Conservation (phyloP, 371 early-diverging fungal genomes). For the Lichtheimia hyalospora region DNA sequence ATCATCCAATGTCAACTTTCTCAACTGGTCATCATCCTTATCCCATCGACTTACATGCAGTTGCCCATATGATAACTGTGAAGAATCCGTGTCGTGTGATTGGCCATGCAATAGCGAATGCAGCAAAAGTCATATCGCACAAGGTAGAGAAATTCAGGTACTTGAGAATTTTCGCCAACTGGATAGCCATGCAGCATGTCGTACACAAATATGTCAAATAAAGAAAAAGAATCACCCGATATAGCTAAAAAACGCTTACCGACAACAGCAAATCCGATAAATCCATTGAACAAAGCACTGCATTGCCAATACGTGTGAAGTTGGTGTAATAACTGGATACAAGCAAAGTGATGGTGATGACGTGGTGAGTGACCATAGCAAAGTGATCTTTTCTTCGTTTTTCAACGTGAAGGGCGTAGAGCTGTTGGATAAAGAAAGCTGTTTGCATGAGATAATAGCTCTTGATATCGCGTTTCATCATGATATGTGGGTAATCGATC, state of each 20-base stretch:
- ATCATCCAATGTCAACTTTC: not conserved
- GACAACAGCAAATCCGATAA: conserved; percentile 79
- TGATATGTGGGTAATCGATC: conserved; percentile 70
- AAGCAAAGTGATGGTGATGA: conserved; percentile 73
- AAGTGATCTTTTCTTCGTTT: conserved; percentile 78
- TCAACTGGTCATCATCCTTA: not conserved
- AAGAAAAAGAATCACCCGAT: not conserved
- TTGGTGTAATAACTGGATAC: conserved; percentile 70
- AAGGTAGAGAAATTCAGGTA: conserved; percentile 60
- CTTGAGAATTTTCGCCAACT: conserved; percentile 74
- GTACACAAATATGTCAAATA: not conserved
- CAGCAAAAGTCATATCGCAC: conserved; percentile 73
- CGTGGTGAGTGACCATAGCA: conserved; percentile 82
- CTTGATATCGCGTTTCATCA: conserved; percentile 57
- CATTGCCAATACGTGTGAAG: conserved; percentile 81
- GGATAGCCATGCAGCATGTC: not conserved
- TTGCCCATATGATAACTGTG: conserved; percentile 55
- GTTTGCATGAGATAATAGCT: conserved; percentile 78
- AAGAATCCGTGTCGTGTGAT: conserved; percentile 72
- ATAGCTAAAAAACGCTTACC: conserved; percentile 26
- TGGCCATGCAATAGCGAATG: conserved; percentile 81
- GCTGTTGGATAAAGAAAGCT: conserved; percentile 82
- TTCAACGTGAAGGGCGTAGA: conserved; percentile 73
- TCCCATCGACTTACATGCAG: conserved; percentile 32
- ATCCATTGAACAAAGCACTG: conserved; percentile 80